Conservation (phyloP, 495 filamentous ascomycete genomes). For the Lepidopterella palustris region DNA sequence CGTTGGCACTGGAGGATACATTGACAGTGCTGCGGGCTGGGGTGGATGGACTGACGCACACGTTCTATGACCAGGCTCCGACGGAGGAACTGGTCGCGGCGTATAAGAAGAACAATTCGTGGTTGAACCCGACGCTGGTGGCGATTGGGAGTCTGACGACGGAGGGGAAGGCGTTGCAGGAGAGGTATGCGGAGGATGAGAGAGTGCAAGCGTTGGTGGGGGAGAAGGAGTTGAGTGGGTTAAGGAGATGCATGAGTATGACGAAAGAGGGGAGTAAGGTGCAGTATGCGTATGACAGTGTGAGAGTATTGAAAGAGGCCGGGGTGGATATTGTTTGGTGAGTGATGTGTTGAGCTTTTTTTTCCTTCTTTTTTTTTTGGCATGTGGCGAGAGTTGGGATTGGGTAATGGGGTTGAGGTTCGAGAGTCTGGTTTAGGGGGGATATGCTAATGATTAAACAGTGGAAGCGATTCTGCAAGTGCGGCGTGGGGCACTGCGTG, state of each 20-base stretch:
- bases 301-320: constrained; percentile 30
- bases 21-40: constrained; percentile 33
- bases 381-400: too few species aligned
- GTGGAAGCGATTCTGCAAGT: constrained; percentile 34
- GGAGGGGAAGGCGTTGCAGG: constrained; percentile 30
- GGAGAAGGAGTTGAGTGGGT: constrained; percentile 19
- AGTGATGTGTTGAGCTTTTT: constrained; percentile 4
- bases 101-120: constrained; percentile 35
- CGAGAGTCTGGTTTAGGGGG: too few species aligned
- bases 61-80: constrained; percentile 30
- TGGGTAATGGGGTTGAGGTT: too few species aligned
- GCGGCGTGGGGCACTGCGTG: constrained; percentile 35
- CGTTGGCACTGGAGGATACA: constrained; percentile 29
- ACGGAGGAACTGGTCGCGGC: constrained; percentile 31
- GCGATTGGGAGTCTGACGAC: constrained; percentile 31
- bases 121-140: constrained; percentile 34
- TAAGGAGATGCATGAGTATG: constrained; percentile 33
- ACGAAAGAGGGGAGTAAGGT: constrained; percentile 17
- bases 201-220: constrained; percentile 28
- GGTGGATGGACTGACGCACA: constrained; percentile 35
- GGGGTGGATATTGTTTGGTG: constrained; percentile 34
- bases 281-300: constrained; percentile 34
- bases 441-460: constrained; percentile 2
- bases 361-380: background rate
- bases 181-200: constrained; percentile 33